Evolutionary conservation across 768 basidiomycete genomes (phyloP), one percentile per base, ranked within the genome.

Genomic region (Sistotremastrum niveocremeum): DNA sequence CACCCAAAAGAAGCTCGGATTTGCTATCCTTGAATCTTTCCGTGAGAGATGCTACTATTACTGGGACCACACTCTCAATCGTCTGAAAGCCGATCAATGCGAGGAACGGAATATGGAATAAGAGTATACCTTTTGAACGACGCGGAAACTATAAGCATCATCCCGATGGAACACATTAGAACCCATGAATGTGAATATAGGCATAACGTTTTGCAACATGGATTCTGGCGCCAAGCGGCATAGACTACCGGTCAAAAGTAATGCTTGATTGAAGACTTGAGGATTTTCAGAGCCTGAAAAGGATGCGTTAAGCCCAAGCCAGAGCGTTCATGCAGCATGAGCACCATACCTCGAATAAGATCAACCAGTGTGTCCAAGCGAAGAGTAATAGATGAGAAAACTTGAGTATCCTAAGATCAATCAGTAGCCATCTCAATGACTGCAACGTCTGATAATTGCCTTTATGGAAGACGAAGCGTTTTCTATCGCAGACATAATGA

Each of bases 181-280:
- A 12, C 95, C 94, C 89, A 98, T 97, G 65, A 97, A 98, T 0
- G 93, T 97, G 68, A 99, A 98, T 39, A 99, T 81, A 3, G 95
- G 94, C 88, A 99, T 95, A 43, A 97, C 74, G 54, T 94, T 90
- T 57, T 86, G 88, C 8, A 98, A 69, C 32, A 94, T 88, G 7
- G 89, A 85, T 46, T 93, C 88, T 0, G 94, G 91, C 0, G 83
- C 80, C 34, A 97, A 68, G 11, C 80, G 74, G 3, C 89, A 85
- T 46, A 98, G 62, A 50, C 72, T 82, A 4, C 90, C 82, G 63
- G 95, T 82, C 33, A 98, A 70, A 29, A 97, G 70, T 3, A 98
- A 67, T 0, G 90, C 89, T 60, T 94, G 86, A 53, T 97, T 81
- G 66, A 91, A 91, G 0, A 88, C 94, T 57, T 97, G 91, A 1